A percentile compares a stretch with the other conserved stretches of the same genome.
Evolutionary conservation across 1,284 basidiomycete genomes (phyloP).

Genomic region (Wallemia ichthyophaga): DNA sequence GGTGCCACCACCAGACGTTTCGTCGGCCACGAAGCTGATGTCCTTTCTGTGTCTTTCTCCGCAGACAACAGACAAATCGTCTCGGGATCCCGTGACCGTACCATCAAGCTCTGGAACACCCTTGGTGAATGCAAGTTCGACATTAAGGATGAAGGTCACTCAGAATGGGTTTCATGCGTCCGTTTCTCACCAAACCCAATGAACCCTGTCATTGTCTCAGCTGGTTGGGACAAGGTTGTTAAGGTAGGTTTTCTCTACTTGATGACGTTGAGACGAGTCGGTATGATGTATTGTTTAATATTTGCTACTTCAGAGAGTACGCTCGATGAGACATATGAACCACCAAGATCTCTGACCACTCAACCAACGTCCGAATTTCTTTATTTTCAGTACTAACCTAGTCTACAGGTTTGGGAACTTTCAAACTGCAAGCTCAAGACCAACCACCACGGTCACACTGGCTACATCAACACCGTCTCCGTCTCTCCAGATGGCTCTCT

Average conservation of each 20-base stretch:
- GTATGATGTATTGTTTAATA: conserved; percentile 28
- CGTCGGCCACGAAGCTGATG: conserved; percentile 92
- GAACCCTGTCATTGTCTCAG: conserved; percentile 96
- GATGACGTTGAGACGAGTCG: not conserved
- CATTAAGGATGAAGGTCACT: conserved; percentile 94
- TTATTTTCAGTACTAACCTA: not conserved
- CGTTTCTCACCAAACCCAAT: conserved; percentile 95
- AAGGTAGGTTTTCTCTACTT: conserved; percentile 36
- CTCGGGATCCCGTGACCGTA: conserved; percentile 81
- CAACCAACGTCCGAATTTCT: not conserved
- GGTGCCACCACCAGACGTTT: conserved; percentile 83
- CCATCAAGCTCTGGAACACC: conserved; percentile 99
- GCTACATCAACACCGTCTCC: conserved; percentile 96
- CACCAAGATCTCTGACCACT: conserved; percentile 44
- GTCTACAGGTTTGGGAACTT: conserved; percentile 80
- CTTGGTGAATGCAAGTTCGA: conserved; percentile 99
- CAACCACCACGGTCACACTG: conserved; percentile 98
- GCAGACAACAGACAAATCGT: conserved; percentile 98
- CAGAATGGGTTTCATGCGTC: conserved; percentile 96
- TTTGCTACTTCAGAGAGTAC: conserved; percentile 58
- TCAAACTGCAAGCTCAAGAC: conserved; percentile 99
- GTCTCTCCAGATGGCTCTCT: conserved; percentile 98
- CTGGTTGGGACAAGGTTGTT: conserved; percentile 99
- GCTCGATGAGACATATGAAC: conserved; percentile 37
- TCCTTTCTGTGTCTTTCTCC: conserved; percentile 88